Conservation (phyloP, 257 asterid species). For the Thymus quinquecostatus region DNA sequence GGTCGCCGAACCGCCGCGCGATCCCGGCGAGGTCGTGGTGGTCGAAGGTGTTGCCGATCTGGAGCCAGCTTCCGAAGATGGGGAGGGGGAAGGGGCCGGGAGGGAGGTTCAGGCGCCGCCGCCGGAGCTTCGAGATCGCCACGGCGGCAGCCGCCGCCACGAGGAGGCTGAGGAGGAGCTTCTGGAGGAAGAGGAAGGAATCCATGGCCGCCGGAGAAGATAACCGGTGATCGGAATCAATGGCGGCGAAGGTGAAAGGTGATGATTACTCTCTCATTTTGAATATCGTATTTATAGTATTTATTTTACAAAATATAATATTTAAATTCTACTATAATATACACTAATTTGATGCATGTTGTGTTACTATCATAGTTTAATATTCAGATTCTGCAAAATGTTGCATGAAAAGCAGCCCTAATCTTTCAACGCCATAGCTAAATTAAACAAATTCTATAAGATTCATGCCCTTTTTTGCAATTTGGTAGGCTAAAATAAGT, state of each 20-base stretch:
- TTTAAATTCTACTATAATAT: too few species aligned
- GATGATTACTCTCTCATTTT: neutral
- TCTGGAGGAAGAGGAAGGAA: slow-evolving; percentile 51
- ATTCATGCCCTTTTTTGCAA: neutral
- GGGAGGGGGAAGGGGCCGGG: slow-evolving; percentile 74
- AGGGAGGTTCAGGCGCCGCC: slow-evolving; percentile 53
- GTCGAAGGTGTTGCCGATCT: slow-evolving; percentile 64
- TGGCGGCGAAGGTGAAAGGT: neutral
- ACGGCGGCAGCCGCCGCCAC: slow-evolving; percentile 47
- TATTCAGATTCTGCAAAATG: neutral
- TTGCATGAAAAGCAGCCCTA: neutral
- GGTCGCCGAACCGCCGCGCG: slow-evolving; percentile 58
- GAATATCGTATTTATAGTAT: neutral
- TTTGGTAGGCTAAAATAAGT: too few species aligned
- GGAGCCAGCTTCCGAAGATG: slow-evolving; percentile 72
- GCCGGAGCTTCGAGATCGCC: slow-evolving; percentile 57
- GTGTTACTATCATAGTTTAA: too few species aligned
- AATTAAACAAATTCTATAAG: neutral
- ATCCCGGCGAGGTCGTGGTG: slow-evolving; percentile 54
- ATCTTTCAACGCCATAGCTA: neutral
- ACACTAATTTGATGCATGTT: too few species aligned
- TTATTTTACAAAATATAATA: too few species aligned
- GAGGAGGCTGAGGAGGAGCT: slow-evolving; percentile 57
- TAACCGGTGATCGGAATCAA: too few species aligned
- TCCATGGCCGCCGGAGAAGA: slow-evolving; percentile 44